phyloP scores from a whole-genome alignment of 768 basidiomycete genomes.

The Trametes cinnabarina region DNA sequence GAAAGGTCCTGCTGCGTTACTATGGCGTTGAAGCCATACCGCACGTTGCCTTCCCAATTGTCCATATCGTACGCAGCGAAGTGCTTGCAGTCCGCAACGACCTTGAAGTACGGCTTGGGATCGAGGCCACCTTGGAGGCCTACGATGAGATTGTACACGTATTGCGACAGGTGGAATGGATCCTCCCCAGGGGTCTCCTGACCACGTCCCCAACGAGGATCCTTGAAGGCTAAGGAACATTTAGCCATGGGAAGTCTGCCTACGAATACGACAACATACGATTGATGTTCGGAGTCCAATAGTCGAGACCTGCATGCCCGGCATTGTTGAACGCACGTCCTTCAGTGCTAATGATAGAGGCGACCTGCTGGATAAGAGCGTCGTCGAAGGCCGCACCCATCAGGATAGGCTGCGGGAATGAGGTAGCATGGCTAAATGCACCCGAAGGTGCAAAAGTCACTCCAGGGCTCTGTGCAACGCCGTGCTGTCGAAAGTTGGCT shows the following conservation, averaged over 20 bases:
- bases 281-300: conserved; percentile 52
- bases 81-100: conserved; percentile 60
- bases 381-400: conserved; percentile 58
- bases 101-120: conserved; percentile 48
- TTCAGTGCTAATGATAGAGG: conserved; percentile 53
- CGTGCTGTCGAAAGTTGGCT: too few species aligned
- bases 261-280: conserved; percentile 3
- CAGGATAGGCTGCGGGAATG: conserved; percentile 56
- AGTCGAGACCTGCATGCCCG: conserved; percentile 52
- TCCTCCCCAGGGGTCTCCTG: conserved; percentile 66
- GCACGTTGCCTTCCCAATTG: conserved; percentile 50
- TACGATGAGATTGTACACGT: conserved; percentile 51
- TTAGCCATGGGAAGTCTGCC: neutral
- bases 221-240: conserved; percentile 42
- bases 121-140: conserved; percentile 60
- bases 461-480: conserved; percentile 52
- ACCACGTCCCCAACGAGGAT: conserved; percentile 62
- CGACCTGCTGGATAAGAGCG: conserved; percentile 46
- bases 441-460: conserved; percentile 49
- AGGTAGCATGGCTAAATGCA: conserved; percentile 55
- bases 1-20: conserved; percentile 54
- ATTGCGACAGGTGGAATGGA: conserved; percentile 50
- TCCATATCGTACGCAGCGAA: conserved; percentile 60
- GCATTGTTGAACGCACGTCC: conserved; percentile 58
- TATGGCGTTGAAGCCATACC: conserved; percentile 52